Evolutionary conservation across 805 yeast genomes (phyloP), one percentile per base, ranked within the genome.

Genomic region (Kuraishia ogatae): DNA sequence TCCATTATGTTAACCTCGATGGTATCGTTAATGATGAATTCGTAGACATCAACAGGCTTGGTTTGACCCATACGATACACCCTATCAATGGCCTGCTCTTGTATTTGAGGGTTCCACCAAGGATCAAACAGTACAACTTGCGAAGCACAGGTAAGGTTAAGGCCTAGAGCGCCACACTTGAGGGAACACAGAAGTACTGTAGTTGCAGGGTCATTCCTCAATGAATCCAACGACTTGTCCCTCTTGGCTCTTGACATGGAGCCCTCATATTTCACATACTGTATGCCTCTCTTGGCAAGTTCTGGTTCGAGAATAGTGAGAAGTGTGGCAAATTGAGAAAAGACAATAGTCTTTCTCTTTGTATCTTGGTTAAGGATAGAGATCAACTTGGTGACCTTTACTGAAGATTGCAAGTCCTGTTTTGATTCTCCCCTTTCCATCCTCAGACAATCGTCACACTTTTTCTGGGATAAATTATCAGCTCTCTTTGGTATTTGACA

Each of bases 31-130:
- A 71, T 68, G 21, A 66, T 71, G 53, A 80, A 62, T 54, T 78
- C 78, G 57, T 72, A 67, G 10, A 78, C 78, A 50, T 73, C 74
- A 2, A 79, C 83, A 19, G 13, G 59, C 47, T 17, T 20, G 29
- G 52, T 47, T 26, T 78, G 82, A 2, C 82, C 82, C 11, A 78
- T 65, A 8, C 82, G 67, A 60, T 78, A 79, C 10, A 77, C 82
- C 24, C 82, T 68, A 56, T 76, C 82, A 54, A 79, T 71, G 1
- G 83, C 83, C 57, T 78, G 83, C 56, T 74, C 79, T 2, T 65
- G 69, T n/a, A 78, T 66, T 68, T 75, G 76, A 20, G 80, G 81
- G 60, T 78, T 77, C 80, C 80, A 77, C 79, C 80, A 77, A 6
- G 79, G 78, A 55, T 77, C 80, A 8, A 68, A 53, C 50, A 77